Evolutionary conservation across 345 rosid genomes (phyloP).

Genomic region (Litchi chinensis): DNA sequence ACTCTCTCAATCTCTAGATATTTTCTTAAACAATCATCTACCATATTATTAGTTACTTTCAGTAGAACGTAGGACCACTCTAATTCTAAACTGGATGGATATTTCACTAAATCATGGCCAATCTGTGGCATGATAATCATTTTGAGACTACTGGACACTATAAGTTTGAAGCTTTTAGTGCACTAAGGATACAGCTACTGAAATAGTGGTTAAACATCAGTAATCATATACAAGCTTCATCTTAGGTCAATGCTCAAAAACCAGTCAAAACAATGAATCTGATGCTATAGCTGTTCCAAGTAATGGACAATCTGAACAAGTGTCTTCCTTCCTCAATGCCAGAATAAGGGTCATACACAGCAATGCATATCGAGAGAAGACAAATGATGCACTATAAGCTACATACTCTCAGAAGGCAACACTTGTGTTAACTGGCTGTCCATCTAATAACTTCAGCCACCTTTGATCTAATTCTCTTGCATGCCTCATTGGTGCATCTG

Average conservation of each 20-base stretch:
- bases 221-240: neutral
- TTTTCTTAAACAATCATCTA: neutral
- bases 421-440: conserved; percentile 9
- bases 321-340: conserved; percentile 8
- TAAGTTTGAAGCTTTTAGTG: neutral
- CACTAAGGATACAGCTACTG: neutral
- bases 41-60: neutral
- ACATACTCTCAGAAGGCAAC: conserved; percentile 1
- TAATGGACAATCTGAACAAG: neutral
- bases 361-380: neutral
- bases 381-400: conserved; percentile 2
- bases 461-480: conserved; percentile 22
- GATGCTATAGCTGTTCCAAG: conserved; percentile 6
- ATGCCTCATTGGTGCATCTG: conserved; percentile 12
- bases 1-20: neutral
- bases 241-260: neutral
- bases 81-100: neutral
- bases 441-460: conserved; percentile 20
- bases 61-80: neutral
- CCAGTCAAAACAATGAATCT: conserved; percentile 9
- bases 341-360: conserved; percentile 7
- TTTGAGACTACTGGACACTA: neutral
- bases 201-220: neutral
- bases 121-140: neutral
- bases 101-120: neutral